Conservation (phyloP, 805 yeast genomes). For the Wickerhamiella alocasiicola region DNA sequence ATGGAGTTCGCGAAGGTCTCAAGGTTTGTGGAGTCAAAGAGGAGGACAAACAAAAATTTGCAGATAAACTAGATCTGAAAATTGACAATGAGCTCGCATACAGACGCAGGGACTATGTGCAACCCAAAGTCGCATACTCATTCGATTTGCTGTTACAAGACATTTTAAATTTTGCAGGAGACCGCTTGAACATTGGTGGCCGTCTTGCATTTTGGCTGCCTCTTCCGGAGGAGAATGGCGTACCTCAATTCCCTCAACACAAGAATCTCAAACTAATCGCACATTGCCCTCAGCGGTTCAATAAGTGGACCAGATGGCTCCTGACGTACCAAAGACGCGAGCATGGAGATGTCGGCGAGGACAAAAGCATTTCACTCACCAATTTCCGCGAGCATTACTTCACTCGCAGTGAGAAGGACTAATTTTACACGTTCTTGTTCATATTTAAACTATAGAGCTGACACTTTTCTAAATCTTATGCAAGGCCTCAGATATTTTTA, state of each 20-base stretch:
- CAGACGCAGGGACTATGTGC: constrained; percentile 69
- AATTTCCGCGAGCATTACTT: constrained; percentile 72
- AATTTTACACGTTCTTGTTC: too few species aligned
- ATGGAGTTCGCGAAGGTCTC: constrained; percentile 91
- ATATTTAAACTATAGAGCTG: too few species aligned
- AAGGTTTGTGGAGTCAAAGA: constrained; percentile 81
- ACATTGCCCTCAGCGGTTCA: constrained; percentile 74
- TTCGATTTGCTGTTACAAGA: constrained; percentile 69
- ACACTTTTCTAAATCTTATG: too few species aligned
- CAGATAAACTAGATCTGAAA: constrained; percentile 55
- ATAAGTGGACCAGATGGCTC: constrained; percentile 85
- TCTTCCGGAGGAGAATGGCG: constrained; percentile 60
- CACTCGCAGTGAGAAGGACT: neutral
- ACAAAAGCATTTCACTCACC: constrained; percentile 27
- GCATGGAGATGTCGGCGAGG: constrained; percentile 31
- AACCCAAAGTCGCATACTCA: constrained; percentile 84
- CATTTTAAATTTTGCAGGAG: constrained; percentile 57
- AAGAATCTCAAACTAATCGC: constrained; percentile 54
- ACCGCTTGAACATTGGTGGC: constrained; percentile 60
- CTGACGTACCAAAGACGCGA: constrained; percentile 61
- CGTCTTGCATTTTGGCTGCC: constrained; percentile 97
- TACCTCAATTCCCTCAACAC: constrained; percentile 55
- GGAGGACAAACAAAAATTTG: constrained; percentile 32
- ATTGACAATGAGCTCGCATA: constrained; percentile 72
- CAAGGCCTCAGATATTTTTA: too few species aligned